Base-by-base conservation (phyloP, 2,329 filamentous ascomycete species). In the Xylaria sp. region DNA sequence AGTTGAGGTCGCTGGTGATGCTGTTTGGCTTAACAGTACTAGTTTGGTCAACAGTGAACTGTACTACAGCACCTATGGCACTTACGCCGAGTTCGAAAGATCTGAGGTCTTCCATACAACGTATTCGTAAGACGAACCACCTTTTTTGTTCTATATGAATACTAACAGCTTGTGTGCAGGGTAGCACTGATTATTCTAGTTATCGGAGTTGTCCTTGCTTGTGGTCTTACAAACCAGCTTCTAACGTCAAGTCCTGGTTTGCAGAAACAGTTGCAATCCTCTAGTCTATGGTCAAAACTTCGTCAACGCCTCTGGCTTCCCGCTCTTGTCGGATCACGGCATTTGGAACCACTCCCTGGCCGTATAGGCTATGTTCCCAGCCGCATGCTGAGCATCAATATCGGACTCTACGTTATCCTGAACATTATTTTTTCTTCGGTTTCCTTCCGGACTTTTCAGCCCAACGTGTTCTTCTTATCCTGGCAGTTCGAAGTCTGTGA, bases 61-160 rank as follows among this genome's bases (percentile, higher is more conserved):
- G 2, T 77, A 74, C 19, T 49, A 70, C 37, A 64, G 67, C 15
- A 72, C 71, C 31, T 63, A 67, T 23, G 69, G 71, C 2, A 74
- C 66, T 1, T 50, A 73, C 14, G 52, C 65, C 21, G 69, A 71
- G 19, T 76, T 77, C 55, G 70, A 66, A 31, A 60, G 58, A 15
- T 68, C 71, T n/a, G 75, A 77, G 55, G 63, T 64, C 17, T 58
- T 66, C 11, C 73, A 77, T 63, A 70, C 67, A 15, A 70, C 52
- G 49, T 77, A 73, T 35, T 70, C 71, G 75, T 76, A 69, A 61
- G 69, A n/a, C n/a, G n/a, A n/a, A n/a, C n/a, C n/a, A n/a, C n/a
- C 9, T 43, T 52, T 47, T 52, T 15, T 2, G 14, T n/a, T n/a
- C n/a, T n/a, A n/a, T n/a, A n/a, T n/a, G 23, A 35, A 2, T 28